phyloP scores from a whole-genome alignment of 208 protist genomes.

The Trypanosoma lewisi region DNA sequence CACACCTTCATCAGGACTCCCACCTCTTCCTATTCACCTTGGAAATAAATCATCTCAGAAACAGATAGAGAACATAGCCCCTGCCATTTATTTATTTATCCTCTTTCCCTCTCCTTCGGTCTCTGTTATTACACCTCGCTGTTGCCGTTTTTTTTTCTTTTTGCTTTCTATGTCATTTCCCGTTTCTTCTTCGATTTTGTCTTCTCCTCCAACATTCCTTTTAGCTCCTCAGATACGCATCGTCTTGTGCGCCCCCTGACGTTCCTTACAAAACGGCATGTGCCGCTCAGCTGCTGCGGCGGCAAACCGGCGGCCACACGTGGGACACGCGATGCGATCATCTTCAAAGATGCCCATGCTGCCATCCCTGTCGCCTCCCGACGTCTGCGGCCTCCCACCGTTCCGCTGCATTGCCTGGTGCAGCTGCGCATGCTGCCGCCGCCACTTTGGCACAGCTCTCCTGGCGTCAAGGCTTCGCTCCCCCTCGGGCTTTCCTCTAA shows the following conservation, averaged over 20 bases:
- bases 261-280: constrained; percentile 40
- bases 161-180: neutral
- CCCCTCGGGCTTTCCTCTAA: constrained; percentile 6
- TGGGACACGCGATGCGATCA: constrained; percentile 47
- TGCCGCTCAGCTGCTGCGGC: constrained; percentile 38
- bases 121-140: neutral
- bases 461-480: neutral
- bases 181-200: constrained; percentile 2
- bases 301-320: constrained; percentile 48
- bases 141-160: neutral
- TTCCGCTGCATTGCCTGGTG: constrained; percentile 26
- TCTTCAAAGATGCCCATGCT: constrained; percentile 25
- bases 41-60: too few species aligned
- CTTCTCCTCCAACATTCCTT: neutral
- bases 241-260: neutral
- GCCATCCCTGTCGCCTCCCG: constrained; percentile 1
- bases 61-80: too few species aligned
- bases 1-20: too few species aligned
- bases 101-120: neutral
- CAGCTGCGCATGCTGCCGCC: constrained; percentile 42
- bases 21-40: too few species aligned
- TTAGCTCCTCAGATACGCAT: constrained; percentile 13
- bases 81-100: neutral
- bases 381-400: neutral
- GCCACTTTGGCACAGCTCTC: constrained; percentile 24